Evolutionary conservation across 805 yeast species (phyloP).

Genomic region (Monosporozyma servazzii): DNA sequence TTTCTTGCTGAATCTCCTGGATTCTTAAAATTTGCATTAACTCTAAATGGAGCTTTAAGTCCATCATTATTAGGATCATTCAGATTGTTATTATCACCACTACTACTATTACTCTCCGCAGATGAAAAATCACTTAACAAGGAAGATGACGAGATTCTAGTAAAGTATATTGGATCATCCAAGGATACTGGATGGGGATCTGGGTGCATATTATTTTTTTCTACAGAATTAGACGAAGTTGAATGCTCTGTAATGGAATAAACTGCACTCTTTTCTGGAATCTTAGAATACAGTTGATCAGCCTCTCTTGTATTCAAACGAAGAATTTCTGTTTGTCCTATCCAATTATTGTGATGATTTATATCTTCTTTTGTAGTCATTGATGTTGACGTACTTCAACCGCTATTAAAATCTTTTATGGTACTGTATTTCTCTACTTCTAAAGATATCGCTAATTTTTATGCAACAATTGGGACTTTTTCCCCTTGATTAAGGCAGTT

Average conservation of each 20-base stretch:
- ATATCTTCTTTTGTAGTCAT: background rate
- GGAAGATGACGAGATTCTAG: slow-evolving; percentile 6
- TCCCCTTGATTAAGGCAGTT: background rate
- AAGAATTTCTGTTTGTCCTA: background rate
- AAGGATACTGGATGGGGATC: background rate
- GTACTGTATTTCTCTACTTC: background rate
- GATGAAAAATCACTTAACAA: slow-evolving; percentile 3
- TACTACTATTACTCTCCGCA: background rate
- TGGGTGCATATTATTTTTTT: background rate
- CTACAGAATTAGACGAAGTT: slow-evolving; percentile 23
- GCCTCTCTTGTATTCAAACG: background rate
- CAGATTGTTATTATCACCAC: background rate
- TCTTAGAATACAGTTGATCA: background rate
- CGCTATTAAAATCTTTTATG: no score
- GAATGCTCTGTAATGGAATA: background rate
- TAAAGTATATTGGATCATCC: slow-evolving; percentile 2
- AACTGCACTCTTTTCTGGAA: background rate
- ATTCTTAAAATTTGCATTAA: background rate
- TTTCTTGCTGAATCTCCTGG: background rate
- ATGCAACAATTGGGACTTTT: background rate
- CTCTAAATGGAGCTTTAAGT: slow-evolving; percentile 1
- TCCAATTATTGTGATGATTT: background rate
- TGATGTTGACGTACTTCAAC: background rate
- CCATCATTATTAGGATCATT: background rate
- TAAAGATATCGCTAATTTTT: background rate